Conservation (phyloP, 805 yeast species). For the Maudiozyma saulgeensis region DNA sequence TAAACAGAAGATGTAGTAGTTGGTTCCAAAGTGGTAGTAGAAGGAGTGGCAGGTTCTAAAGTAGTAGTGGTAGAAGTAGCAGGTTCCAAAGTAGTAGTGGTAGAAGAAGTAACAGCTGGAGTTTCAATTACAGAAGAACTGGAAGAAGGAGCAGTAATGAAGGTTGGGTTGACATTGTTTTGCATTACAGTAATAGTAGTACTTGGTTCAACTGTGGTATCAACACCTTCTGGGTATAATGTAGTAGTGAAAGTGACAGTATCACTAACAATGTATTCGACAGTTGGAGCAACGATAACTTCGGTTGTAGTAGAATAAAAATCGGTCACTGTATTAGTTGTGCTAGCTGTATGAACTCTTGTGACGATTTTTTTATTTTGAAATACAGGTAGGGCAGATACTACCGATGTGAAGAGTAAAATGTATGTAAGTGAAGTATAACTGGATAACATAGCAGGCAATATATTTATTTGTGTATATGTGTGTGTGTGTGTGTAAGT, state of each 20-base stretch:
- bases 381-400: slow-evolving; percentile 21
- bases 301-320: slow-evolving; percentile 34
- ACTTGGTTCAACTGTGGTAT: slow-evolving; percentile 29
- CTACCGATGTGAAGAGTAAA: slow-evolving; percentile 3
- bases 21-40: slow-evolving; percentile 16
- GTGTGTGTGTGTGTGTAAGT: background rate
- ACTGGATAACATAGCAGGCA: background rate
- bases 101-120: background rate
- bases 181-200: slow-evolving; percentile 25
- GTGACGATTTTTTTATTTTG: slow-evolving; percentile 39
- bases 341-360: slow-evolving; percentile 45
- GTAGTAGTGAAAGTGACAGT: slow-evolving; percentile 33
- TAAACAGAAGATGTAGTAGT: slow-evolving; percentile 23
- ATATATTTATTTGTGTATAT: background rate
- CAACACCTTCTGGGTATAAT: slow-evolving; percentile 27
- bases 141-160: slow-evolving; percentile 1
- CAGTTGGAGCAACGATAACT: slow-evolving; percentile 34
- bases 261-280: slow-evolving; percentile 31
- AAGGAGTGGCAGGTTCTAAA: slow-evolving; percentile 18
- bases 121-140: background rate
- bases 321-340: slow-evolving; percentile 37
- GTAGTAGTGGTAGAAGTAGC: slow-evolving; percentile 19
- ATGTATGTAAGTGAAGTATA: background rate
- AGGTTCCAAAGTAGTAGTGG: background rate
- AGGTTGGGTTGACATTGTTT: slow-evolving; percentile 3